Evolutionary conservation across 176 grass and related monocot genomes (phyloP).

Genomic region (sorghum (Sorghum bicolor)): Sorghum_bicolor_NCBIv3 NC_012871.2:3857501-3858000

Average conservation of each 20-base stretch:
- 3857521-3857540: conserved; percentile 23
- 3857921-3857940: not conserved
- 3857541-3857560: not conserved
- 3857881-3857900: conserved; percentile 19
- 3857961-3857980: too few relatives aligned
- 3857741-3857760: not conserved
- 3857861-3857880: not conserved
- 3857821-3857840: not conserved
- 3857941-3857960: too few relatives aligned
- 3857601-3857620: not conserved
- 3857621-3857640: not conserved
- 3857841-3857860: conserved; percentile 19
- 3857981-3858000: too few relatives aligned
- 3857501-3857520: not conserved
- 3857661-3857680: not conserved
- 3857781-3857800: not conserved
- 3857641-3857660: too few relatives aligned
- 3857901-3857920: too few relatives aligned
- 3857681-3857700: not conserved
- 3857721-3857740: not conserved
- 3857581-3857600: not conserved
- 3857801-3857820: not conserved
- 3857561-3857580: conserved; percentile 4
- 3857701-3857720: conserved; percentile 24
- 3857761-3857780: not conserved